Evolutionary conservation across 768 basidiomycete genomes (phyloP), one percentile per base, ranked within the genome.

Genomic region (Naematelia encephala): DNA sequence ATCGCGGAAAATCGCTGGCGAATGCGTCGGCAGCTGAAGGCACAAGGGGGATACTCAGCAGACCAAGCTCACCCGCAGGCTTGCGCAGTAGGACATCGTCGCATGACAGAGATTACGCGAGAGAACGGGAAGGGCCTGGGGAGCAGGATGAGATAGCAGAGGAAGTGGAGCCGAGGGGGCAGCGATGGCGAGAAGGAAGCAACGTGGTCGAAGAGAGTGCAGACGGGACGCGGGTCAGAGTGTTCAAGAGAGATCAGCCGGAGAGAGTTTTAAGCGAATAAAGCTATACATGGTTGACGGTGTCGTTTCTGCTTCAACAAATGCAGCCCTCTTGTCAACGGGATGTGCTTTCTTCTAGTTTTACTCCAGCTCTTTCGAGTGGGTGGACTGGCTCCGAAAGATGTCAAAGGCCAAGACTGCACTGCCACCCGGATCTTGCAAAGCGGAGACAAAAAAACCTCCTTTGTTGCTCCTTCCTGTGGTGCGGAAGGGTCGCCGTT

Each of bases 111-210:
- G 34, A 39, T 16, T 16, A 39, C 34, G n/a, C 34, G 34, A 39
- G 34, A 8, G 34, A 39, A 39, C 34, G 8, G 34, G 34, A 16
- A 39, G 16, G 34, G 34, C 34, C n/a, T n/a, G 34, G 16, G 34
- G 34, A 39, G 8, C 34, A 39, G 16, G 8, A 39, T 39, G 34
- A 16, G 16, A 8, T 39, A 16, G 8, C 34, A 39, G 34, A 16
- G 8, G 8, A 39, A 39, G 16, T 8, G 34, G 8, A 39, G 16
- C 34, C 34, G 8, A 16, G 34, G 8, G 34, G 16, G 34, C 8
- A 8, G 34, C 8, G 8, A 39, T 56, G 27, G 55, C 44, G 23
- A 4, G 51, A 52, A 52, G 51, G 51, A 14, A 14, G 34, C 10
- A 19, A 30, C 16, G n/a, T 52, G 23, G 51, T 52, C 14, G 29